These are phyloP conservation scores for Solanum ossicruentum DNA, from an alignment of 257 asterid species.

Conservation along the genomic window DNA sequence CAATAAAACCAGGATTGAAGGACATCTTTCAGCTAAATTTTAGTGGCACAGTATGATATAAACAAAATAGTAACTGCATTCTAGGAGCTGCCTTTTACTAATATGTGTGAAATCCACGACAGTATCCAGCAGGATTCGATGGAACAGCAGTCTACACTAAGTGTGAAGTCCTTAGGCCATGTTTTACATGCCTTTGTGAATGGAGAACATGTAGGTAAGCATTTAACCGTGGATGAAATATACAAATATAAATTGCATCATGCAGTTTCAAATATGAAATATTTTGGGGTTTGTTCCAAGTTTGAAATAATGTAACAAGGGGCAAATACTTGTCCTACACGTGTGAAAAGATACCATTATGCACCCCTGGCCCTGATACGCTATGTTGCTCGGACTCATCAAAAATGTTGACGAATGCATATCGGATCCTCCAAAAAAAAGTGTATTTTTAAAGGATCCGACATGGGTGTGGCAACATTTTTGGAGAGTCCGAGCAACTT, in stretches of 20 bases:
- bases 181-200: conserved; percentile 53
- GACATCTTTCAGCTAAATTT: background rate
- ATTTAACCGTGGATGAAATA: background rate
- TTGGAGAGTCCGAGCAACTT: too few relatives aligned
- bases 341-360: background rate
- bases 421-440: too few relatives aligned
- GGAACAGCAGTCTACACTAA: conserved; percentile 22
- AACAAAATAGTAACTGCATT: background rate
- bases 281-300: background rate
- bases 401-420: too few relatives aligned
- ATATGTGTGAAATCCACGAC: conserved; percentile 6
- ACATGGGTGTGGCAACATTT: too few relatives aligned
- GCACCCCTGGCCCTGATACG: background rate
- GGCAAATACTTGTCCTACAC: background rate
- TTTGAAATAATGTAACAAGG: background rate
- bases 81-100: background rate
- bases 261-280: background rate
- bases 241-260: background rate
- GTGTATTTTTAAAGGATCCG: too few relatives aligned
- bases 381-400: too few relatives aligned
- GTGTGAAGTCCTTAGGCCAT: conserved; percentile 55
- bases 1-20: background rate
- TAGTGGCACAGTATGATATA: background rate
- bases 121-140: conserved; percentile 28
- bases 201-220: conserved; percentile 51